Evolutionary conservation across 208 protist species (phyloP), one percentile per base, ranked within the genome.

Genomic region (Novymonas esmeraldas): DNA sequence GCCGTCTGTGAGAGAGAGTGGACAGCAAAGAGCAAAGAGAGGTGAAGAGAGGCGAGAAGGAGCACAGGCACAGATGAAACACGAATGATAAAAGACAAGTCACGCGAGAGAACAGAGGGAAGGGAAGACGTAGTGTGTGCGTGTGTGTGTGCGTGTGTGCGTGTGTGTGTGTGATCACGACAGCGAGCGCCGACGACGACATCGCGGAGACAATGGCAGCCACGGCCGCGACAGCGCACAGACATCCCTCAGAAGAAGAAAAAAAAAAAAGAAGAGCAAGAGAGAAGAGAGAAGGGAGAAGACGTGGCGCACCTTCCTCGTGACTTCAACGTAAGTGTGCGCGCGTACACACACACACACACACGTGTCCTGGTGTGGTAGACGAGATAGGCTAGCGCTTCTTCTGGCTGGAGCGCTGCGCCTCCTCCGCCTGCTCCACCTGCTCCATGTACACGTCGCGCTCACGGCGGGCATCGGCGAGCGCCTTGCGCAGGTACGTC

Each of bases 401-500:
- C 13, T 26, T 14, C 22, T 28, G 38, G n/a, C 49, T 50, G n/a
- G 38, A 14, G 11, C 46, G 28, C 57, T 63, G 51, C 50, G 45
- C 44, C 52, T 66, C 61, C 52, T 76, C 61, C 33, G 55, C 20
- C 33, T 50, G 48, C 58, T 87, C 80, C 4, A 70, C 55, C 67
- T 75, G 44, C 22, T 75, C 69, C 63, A 75, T 71, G 71, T 81
- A 87, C 61, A 69, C 67, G 51, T 83, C 80, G 38, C 81, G 84
- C 61, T 87, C 84, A 6, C 68, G 62, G 42, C 84, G 73, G 13
- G 81, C 81, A 13, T 84, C 58, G n/a, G 78, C 63, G 28, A 85
- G 71, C 7, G 76, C 80, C 72, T 79, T 75, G 64, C 78, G 81
- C 50, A 87, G 73, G 70, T 85, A 87, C 48, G 56, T 78, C n/a